These are phyloP conservation scores for Claviceps cyperi DNA, from an alignment of 2,329 filamentous ascomycete genomes.

Conservation along the genomic window DNA sequence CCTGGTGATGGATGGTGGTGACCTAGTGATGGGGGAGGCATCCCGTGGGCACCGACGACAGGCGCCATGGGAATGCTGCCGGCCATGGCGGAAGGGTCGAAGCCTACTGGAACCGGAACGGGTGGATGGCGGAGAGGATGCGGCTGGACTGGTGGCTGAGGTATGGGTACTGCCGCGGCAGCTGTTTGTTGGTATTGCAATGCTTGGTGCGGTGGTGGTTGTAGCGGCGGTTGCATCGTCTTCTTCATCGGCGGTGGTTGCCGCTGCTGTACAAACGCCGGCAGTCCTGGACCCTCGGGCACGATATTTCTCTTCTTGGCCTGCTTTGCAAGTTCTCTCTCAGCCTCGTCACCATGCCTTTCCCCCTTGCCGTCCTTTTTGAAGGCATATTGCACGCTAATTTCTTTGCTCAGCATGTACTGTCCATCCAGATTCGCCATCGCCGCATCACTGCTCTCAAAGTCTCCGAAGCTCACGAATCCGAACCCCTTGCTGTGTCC, in stretches of 20 bases:
- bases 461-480: constrained; percentile 85
- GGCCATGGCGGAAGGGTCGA: constrained; percentile 20
- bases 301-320: constrained; percentile 90
- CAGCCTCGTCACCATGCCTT: constrained; percentile 85
- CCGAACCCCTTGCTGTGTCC: constrained; percentile 90
- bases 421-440: constrained; percentile 89
- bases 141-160: constrained; percentile 11
- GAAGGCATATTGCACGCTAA: constrained; percentile 95
- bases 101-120: constrained; percentile 16
- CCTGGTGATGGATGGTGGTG: constrained; percentile 17
- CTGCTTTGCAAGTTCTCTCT: constrained; percentile 79
- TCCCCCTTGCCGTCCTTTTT: constrained; percentile 99
- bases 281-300: constrained; percentile 62
- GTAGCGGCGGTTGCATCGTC: constrained; percentile 9
- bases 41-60: constrained; percentile 3
- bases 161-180: constrained; percentile 1
- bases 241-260: constrained; percentile 23
- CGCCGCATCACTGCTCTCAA: constrained; percentile 85
- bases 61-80: constrained; percentile 8
- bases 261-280: constrained; percentile 50
- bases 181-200: constrained; percentile 7
- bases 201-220: constrained; percentile 6
- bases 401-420: constrained; percentile 92
- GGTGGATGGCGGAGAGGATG: constrained; percentile 12
- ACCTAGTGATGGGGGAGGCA: constrained; percentile 9